phyloP scores from a whole-genome alignment of 352 stramenopile species.

The Globisporangium iwayamae region DNA sequence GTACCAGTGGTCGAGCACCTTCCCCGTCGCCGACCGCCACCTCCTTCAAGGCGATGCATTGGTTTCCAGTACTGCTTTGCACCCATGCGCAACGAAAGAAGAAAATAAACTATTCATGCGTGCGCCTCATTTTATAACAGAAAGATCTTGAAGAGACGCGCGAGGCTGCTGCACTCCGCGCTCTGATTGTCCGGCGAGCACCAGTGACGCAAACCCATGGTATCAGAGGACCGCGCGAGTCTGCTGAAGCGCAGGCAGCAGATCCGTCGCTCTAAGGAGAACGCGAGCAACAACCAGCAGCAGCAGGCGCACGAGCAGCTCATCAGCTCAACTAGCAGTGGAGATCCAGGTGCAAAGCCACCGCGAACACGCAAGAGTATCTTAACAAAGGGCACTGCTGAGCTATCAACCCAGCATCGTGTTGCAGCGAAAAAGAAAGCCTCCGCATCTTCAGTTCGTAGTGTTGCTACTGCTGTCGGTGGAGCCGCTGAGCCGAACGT shows the following conservation, averaged over 20 bases:
- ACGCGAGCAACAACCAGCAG: constrained; percentile 18
- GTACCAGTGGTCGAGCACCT: no score
- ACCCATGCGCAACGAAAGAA: no score
- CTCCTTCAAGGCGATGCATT: no score
- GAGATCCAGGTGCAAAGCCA: background rate
- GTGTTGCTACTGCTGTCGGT: background rate
- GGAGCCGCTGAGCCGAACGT: constrained; percentile 20
- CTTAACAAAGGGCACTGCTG: background rate
- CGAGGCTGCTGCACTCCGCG: background rate
- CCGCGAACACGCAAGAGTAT: constrained; percentile 11
- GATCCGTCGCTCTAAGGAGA: constrained; percentile 24
- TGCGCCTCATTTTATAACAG: no score
- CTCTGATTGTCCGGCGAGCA: background rate
- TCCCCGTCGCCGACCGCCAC: no score
- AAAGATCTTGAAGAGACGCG: constrained; percentile 11
- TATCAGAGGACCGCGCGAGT: constrained; percentile 30
- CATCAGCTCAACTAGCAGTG: background rate
- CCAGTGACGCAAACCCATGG: background rate
- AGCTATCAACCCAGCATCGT: background rate
- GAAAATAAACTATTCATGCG: no score
- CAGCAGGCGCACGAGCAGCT: constrained; percentile 6
- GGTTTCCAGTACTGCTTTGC: no score
- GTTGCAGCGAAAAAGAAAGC: background rate
- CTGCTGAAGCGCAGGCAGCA: constrained; percentile 31
- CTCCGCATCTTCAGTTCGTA: background rate